phyloP scores from a whole-genome alignment of 2,329 filamentous ascomycete genomes.

The Macrophomina pseudophaseolina region DNA sequence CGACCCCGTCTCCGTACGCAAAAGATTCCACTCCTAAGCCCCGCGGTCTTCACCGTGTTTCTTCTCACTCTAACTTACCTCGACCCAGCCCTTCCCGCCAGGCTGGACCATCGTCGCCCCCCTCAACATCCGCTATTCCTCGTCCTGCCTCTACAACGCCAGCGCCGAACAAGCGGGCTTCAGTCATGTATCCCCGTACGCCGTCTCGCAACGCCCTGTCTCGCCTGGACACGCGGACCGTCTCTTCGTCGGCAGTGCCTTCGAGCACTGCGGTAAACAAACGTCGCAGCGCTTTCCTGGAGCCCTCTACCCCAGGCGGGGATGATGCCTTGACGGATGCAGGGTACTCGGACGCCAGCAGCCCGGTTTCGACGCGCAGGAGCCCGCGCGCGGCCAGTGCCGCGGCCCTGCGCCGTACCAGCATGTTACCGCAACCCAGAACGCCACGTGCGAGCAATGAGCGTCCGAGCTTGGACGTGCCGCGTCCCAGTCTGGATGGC shows the following conservation, averaged over 20 bases:
- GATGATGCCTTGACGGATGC: constrained; percentile 13
- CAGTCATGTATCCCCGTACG: constrained; percentile 16
- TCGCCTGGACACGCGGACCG: constrained; percentile 15
- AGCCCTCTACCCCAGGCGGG: not conserved
- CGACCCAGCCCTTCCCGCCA: constrained; percentile 40
- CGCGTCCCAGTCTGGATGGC: constrained; percentile 21
- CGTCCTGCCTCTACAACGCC: constrained; percentile 40
- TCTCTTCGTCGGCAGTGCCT: constrained; percentile 11
- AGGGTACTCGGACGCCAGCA: constrained; percentile 13
- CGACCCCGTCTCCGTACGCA: constrained; percentile 41
- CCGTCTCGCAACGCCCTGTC: constrained; percentile 21
- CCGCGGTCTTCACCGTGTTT: constrained; percentile 35
- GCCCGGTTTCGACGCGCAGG: constrained; percentile 19
- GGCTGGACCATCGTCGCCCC: constrained; percentile 34
- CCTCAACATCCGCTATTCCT: constrained; percentile 27
- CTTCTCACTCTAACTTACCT: constrained; percentile 36
- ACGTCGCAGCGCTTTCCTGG: constrained; percentile 20
- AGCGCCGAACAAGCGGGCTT: constrained; percentile 25
- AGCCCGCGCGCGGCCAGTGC: constrained; percentile 21
- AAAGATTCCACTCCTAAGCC: constrained; percentile 32
- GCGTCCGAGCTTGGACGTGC: constrained; percentile 11
- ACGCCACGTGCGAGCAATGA: not conserved
- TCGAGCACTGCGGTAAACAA: not conserved
- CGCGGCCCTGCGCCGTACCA: constrained; percentile 18
- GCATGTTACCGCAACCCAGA: constrained; percentile 24